These are phyloP conservation scores for Debaryomyces udenii DNA, from an alignment of 1,139 yeast species.

Conservation along the genomic window DNA sequence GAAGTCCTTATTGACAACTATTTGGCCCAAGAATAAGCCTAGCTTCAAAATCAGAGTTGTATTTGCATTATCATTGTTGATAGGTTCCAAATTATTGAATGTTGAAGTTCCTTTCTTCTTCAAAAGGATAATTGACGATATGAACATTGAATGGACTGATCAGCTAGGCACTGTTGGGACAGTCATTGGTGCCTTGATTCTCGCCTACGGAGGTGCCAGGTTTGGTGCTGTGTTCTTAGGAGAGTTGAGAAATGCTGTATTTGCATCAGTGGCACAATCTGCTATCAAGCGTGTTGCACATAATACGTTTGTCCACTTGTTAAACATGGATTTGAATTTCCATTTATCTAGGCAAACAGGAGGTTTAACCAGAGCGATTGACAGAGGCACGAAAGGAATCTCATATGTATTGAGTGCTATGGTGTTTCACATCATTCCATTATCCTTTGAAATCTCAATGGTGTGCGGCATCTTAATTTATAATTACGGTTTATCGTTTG, in stretches of 20 bases:
- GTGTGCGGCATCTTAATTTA: conserved; percentile 94
- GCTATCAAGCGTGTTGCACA: conserved; percentile 91
- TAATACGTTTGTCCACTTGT: conserved; percentile 80
- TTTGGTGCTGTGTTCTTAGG: conserved; percentile 95
- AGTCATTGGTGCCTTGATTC: conserved; percentile 69
- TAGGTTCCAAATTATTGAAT: conserved; percentile 81
- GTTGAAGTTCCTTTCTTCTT: conserved; percentile 96
- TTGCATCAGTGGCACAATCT: conserved; percentile 93
- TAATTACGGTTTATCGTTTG: conserved; percentile 87
- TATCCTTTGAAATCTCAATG: conserved; percentile 85
- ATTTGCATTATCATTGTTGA: conserved; percentile 69
- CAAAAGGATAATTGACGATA: conserved; percentile 83
- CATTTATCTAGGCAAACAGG: conserved; percentile 94
- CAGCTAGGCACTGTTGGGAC: conserved; percentile 63
- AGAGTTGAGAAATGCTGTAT: conserved; percentile 90
- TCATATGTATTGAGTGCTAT: conserved; percentile 90
- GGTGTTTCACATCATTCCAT: conserved; percentile 96
- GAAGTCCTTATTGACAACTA: conserved; percentile 65
- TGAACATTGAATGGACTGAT: conserved; percentile 86
- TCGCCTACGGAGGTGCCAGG: conserved; percentile 92
- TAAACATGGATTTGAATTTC: conserved; percentile 85
- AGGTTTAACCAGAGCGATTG: conserved; percentile 93
- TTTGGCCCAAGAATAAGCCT: conserved; percentile 86
- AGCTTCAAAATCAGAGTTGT: conserved; percentile 76
- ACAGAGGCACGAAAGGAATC: conserved; percentile 96